Evolutionary conservation across 2,329 filamentous ascomycete genomes (phyloP), one percentile per base, ranked within the genome.

Genomic region (Calonectria pauciramosa): DNA sequence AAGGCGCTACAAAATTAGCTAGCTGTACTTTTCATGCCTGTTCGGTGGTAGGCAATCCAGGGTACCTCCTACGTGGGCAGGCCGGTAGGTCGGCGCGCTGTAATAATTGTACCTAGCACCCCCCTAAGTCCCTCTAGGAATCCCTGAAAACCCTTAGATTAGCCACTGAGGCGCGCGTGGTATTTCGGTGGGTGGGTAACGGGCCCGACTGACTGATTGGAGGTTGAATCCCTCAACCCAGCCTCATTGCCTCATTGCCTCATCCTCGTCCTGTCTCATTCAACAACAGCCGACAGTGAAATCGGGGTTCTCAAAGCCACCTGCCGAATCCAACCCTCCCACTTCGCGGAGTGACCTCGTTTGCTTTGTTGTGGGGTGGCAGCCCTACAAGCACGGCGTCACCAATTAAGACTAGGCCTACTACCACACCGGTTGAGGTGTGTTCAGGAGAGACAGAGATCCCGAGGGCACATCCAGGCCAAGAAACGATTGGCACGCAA

Each of bases 311-410:
- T 51, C 44, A 56, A 30, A 68, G 56, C 36, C 54, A 64, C 70
- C 52, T 64, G 70, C 64, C 65, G 32, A 30, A 54, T 64, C 64
- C 44, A 68, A 64, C 54, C 54, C 44, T 68, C 44, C 65, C 47
- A 63, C 54, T 26, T 64, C 14, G 14, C 13, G n/a, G 34, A 54
- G 54, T 60, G 52, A 36, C 54, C 54, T 63, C 52, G 34, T 72
- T 41, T 64, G 36, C 34, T 54, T 63, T 34, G 49, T 54, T 41
- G 65, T 68, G 65, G 70, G 63, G 64, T 59, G 49, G 70, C 26
- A 68, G 52, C 70, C 64, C 70, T 72, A 51, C 51, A 52, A 68
- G 63, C 63, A 60, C 52, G 63, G 63, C n/a, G n/a, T n/a, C 32
- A 60, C 28, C 28, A 28, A 67, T 30, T 47, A 38, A 71, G 60